Evolutionary conservation across 768 basidiomycete species (phyloP), one percentile per base, ranked within the genome.

Genomic region (Russula lepida): DNA sequence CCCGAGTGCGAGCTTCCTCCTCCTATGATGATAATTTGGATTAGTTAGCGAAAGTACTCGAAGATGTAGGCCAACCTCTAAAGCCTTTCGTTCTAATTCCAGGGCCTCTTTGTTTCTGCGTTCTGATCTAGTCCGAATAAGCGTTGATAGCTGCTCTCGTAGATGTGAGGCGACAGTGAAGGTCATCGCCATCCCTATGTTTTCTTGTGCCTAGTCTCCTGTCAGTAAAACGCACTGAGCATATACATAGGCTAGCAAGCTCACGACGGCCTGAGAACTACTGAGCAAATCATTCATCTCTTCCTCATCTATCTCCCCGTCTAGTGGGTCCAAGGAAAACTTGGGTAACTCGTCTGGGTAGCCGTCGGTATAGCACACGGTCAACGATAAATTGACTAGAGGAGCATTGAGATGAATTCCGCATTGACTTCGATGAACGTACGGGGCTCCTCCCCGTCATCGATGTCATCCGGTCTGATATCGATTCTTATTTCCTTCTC

Each of bases 111-210:
- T 76, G 56, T 78, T 77, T 64, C 74, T 78, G 60, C 72, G 78
- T 59, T 84, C 84, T 21, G 76, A 77, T 64, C 91, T 81, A 47
- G 73, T 68, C 41, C 79, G 80, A 37, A 92, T 81, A 27, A 95
- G 74, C 19, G 70, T 68, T 5, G 85, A 81, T 17, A 98, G 75
- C 53, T 83, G 78, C 72, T 98, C 94, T 65, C 89, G 80, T 48
- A 97, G 80, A 67, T 89, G 86, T 0, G 89, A 87, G 12, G 93
- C 86, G 19, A 99, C 78, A 0, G 95, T 93, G 70, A 97, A 99
- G 19, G 94, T 95, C 94, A 98, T 98, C 2, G 97, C 94, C 88
- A 95, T 95, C 46, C 92, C 92, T 23, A 92, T 69, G 71, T 89
- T 93, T 69, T 94, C 92, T 69, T 87, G 82, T 58, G 88, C 89